Evolutionary conservation across 2,329 filamentous ascomycete species (phyloP), one percentile per base, ranked within the genome.

Genomic region (Phoma sp.): DNA sequence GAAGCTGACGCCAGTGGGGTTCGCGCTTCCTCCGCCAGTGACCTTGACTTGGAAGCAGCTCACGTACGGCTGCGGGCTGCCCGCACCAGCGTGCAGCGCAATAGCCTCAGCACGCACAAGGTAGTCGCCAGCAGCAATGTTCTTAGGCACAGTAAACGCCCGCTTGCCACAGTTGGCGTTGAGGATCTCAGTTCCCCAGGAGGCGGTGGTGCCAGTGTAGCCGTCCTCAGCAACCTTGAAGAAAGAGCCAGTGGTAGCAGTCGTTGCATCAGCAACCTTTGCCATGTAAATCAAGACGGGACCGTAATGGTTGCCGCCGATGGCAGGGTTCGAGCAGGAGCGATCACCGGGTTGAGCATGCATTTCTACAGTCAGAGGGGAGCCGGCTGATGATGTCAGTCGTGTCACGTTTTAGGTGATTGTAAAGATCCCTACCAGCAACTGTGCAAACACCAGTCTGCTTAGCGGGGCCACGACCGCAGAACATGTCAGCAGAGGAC

Each of bases 181-280:
- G 42, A 74, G 68, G 56, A 73, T 73, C 63, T 74, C 70, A 14
- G 72, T 74, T 11, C 71, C 71, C 72, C 72, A 74, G 1, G 69
- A 68, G 0, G 69, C 65, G 0, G 67, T 72, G 3, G 70, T 73
- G 50, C 72, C 72, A 1, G 64, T 68, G 65, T 73, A 73, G 18
- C 71, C 71, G 33, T 74, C 71, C 43, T 74, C 72, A 18, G 69
- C 72, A 23, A 74, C 71, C 61, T 74, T 74, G 70, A 74, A 74
- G 56, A 69, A 74, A 3, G 71, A 74, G 5, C 56, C 72, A 0
- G 56, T 62, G 5, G 51, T 65, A 0, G 72, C 70, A 7, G 67
- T 69, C 45, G 60, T 73, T 5, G 73, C 73, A 52, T 74, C 72
- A 2, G 56, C 45, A 10, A 75, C 72, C 56, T 75, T 75, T 42